Conservation (phyloP, 352 stramenopile genomes). For the Phytophthora brassicae region DNA sequence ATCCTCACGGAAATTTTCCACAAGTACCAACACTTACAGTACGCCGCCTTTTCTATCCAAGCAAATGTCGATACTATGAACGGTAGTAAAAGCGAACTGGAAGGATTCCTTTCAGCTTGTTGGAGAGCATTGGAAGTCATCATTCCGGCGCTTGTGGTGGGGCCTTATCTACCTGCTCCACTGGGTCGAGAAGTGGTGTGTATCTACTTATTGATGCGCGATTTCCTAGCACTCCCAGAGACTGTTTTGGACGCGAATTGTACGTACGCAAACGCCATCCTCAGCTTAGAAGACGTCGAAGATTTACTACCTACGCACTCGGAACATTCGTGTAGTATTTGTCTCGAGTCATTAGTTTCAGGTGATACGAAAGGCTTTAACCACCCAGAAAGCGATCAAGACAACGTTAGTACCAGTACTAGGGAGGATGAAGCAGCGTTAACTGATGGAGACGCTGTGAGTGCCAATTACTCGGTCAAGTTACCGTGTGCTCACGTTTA, state of each 20-base stretch:
- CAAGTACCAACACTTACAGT: conserved; percentile 41
- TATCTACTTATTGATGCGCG: conserved; percentile 54
- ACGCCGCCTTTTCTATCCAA: conserved; percentile 44
- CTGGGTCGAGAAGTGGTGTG: conserved; percentile 39
- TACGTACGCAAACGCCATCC: conserved; percentile 55
- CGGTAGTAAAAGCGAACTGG: conserved; percentile 35
- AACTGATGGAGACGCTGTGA: neutral
- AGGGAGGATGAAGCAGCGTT: neutral
- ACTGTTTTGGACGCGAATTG: conserved; percentile 51
- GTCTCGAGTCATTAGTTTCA: conserved; percentile 41
- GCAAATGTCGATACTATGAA: conserved; percentile 38
- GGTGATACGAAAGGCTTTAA: conserved; percentile 23
- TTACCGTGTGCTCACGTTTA: conserved; percentile 58
- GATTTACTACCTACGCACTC: conserved; percentile 34
- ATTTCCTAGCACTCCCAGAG: conserved; percentile 55
- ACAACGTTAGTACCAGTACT: neutral
- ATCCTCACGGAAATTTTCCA: conserved; percentile 39
- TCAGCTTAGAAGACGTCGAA: conserved; percentile 59
- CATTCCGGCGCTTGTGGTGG: conserved; percentile 44
- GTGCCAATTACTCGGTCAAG: conserved; percentile 37
- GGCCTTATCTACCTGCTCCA: conserved; percentile 39
- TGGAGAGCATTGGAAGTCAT: conserved; percentile 53
- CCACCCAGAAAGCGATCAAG: conserved; percentile 6
- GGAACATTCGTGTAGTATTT: conserved; percentile 60
- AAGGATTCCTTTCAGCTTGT: conserved; percentile 47